Base-by-base conservation (phyloP, 2,329 filamentous ascomycete species). In the Botrytis medusae region DNA sequence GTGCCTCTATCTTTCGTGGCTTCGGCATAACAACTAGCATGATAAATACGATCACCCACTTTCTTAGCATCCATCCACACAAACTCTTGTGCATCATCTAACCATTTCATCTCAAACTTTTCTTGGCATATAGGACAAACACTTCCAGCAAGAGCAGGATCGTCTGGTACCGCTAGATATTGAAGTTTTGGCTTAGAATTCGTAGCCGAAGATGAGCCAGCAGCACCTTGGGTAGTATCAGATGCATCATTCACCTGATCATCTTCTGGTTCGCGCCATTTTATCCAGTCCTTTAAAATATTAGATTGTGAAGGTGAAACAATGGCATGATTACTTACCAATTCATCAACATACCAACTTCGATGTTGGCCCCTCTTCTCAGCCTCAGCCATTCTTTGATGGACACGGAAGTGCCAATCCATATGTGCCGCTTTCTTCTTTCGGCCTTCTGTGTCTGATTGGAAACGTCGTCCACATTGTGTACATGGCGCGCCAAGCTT, bases 391-490 rank as follows among this genome's bases (percentile, higher is more conserved):
- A 97, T 93, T 63, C 94, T 91, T 79, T 95, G 92, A 80, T 98
- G 95, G 37, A 95, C 95, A 73, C 92, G 91, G 84, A 99, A 99
- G 83, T 99, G 96, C 96, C 96, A 99, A 83, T 99, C 96, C 86
- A 99, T 91, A 81, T 99, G 96, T 4, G 92, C 90, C 37, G 91
- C 93, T 84, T 98, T 98, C 85, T 92, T 93, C 80, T 91, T 91
- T 79, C 90, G 92, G 20, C 95, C 95, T 76, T 93, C 90, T 20
- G 91, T 89, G 67, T 93, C 93, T 7, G 89, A 88, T 71, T 88
- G 88, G 82, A 99, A 99, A 2, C 96, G 91, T 74, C 95, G 89
- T 37, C 95, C 96, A 81, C 96, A 99, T 74, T 95, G 95, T 20
- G 92, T 93, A 82, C 96, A 99, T 73, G 95, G 93, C 74, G 94